These are phyloP conservation scores for Begonia masoniana DNA, from an alignment of 306 rosid genomes.

Conservation along the genomic window DNA sequence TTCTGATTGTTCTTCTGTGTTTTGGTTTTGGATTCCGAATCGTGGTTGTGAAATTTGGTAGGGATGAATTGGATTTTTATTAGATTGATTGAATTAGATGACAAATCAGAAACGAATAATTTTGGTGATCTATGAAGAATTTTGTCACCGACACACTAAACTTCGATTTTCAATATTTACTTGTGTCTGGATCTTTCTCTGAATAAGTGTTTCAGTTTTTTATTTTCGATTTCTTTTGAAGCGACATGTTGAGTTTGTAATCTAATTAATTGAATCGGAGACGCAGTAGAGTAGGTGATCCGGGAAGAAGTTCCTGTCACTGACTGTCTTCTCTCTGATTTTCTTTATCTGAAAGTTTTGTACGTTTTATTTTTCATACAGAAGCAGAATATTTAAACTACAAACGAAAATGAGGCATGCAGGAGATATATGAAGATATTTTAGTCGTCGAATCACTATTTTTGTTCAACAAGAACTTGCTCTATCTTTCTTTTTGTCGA, in stretches of 20 bases:
- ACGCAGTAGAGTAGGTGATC: too few relatives aligned
- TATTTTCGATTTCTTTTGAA: too few relatives aligned
- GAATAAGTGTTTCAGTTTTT: too few relatives aligned
- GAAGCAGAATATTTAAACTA: not conserved
- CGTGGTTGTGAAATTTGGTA: not conserved
- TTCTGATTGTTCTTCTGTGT: not conserved
- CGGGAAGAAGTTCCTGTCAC: too few relatives aligned
- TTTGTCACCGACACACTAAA: not conserved
- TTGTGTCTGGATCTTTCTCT: too few relatives aligned
- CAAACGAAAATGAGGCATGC: not conserved
- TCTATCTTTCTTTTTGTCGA: not conserved
- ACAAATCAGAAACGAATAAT: not conserved
- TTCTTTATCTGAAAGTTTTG: too few relatives aligned
- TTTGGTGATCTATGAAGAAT: not conserved
- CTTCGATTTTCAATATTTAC: too few relatives aligned
- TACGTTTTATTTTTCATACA: too few relatives aligned
- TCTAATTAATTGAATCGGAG: too few relatives aligned
- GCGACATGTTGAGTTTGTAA: too few relatives aligned
- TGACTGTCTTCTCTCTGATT: too few relatives aligned
- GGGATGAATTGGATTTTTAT: not conserved
- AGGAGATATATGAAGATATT: not conserved
- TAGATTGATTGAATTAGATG: not conserved
- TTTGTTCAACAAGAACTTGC: not conserved
- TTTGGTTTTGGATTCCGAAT: not conserved
- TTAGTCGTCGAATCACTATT: not conserved